Evolutionary conservation across 2,329 filamentous ascomycete species (phyloP).

Genomic region (Alternaria arbusti): DNA sequence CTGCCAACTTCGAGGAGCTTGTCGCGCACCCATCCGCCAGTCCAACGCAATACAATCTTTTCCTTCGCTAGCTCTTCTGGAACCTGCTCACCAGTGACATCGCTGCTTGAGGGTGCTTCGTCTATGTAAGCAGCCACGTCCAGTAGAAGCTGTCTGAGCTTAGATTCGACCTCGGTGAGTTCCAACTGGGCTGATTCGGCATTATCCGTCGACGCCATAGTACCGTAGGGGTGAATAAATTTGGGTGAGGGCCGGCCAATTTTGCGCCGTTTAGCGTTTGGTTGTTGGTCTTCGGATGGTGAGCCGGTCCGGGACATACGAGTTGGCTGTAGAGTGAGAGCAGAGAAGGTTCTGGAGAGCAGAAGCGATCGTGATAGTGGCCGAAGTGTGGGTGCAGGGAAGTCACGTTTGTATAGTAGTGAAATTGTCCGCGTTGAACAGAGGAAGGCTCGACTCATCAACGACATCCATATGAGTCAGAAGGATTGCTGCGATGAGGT

Average conservation of each 20-base stretch:
- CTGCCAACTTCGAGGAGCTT: constrained; percentile 75
- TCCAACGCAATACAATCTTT: constrained; percentile 71
- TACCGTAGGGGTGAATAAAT: constrained; percentile 32
- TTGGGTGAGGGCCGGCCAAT: constrained; percentile 22
- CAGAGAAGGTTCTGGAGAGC: background rate
- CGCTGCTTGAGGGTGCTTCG: constrained; percentile 31
- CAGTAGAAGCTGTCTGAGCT: constrained; percentile 76
- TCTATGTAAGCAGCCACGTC: constrained; percentile 79
- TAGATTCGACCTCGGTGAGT: constrained; percentile 74
- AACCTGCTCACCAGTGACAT: constrained; percentile 44
- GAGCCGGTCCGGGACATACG: constrained; percentile 40
- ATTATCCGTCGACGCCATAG: constrained; percentile 33
- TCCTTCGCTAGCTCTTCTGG: constrained; percentile 55
- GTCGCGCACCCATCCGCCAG: constrained; percentile 87
- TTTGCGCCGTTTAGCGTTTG: constrained; percentile 41
- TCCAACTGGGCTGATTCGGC: constrained; percentile 49
- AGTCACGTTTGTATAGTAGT: constrained; percentile 28
- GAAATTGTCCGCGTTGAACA: constrained; percentile 36
- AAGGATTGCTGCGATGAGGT: background rate
- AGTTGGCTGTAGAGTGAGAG: constrained; percentile 13
- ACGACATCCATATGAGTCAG: constrained; percentile 39
- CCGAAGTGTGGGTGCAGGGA: constrained; percentile 7
- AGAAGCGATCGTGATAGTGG: background rate
- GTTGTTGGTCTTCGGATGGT: constrained; percentile 31
- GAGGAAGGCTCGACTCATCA: constrained; percentile 38